Conservation (phyloP, 1,284 basidiomycete species). For the Cutaneotrichosporon dermatis region DNA sequence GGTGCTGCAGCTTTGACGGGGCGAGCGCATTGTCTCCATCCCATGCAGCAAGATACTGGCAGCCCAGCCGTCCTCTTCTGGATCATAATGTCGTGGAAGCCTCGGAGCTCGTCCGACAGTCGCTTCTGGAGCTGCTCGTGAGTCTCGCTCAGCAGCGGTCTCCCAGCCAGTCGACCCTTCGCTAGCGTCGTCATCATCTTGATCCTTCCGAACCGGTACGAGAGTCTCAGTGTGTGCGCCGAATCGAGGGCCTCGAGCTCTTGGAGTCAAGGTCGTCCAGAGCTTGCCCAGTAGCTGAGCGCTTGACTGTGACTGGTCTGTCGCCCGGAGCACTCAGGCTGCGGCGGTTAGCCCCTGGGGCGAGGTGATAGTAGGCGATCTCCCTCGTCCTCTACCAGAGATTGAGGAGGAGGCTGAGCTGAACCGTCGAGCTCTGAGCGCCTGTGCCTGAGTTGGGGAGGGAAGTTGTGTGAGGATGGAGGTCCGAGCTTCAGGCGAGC, state of each 20-base stretch:
- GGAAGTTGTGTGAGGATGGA: background rate
- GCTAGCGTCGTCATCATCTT: background rate
- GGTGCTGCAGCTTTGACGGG: background rate
- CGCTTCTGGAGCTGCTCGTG: constrained; percentile 12
- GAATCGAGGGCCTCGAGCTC: constrained; percentile 7
- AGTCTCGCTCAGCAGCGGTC: background rate
- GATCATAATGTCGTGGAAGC: constrained; percentile 29
- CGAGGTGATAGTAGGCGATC: background rate
- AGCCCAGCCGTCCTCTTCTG: constrained; percentile 34
- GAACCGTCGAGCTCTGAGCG: background rate
- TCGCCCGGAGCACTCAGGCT: background rate
- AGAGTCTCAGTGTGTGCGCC: background rate
- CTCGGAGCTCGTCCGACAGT: constrained; percentile 35
- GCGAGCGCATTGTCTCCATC: constrained; percentile 9
- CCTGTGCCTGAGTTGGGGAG: background rate
- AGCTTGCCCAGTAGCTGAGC: constrained; percentile 8
- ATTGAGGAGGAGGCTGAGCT: background rate
- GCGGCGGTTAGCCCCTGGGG: background rate
- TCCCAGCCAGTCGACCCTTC: background rate
- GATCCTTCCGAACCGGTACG: background rate
- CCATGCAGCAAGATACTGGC: constrained; percentile 27
- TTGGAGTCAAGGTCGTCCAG: constrained; percentile 15
- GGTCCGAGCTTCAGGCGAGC: background rate
- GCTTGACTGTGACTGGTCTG: background rate
- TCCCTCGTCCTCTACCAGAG: background rate